A percentile compares a stretch with the other conserved stretches of the same genome.
phyloP scores from a whole-genome alignment of 306 rosid species.

The Vicia villosa region DNA sequence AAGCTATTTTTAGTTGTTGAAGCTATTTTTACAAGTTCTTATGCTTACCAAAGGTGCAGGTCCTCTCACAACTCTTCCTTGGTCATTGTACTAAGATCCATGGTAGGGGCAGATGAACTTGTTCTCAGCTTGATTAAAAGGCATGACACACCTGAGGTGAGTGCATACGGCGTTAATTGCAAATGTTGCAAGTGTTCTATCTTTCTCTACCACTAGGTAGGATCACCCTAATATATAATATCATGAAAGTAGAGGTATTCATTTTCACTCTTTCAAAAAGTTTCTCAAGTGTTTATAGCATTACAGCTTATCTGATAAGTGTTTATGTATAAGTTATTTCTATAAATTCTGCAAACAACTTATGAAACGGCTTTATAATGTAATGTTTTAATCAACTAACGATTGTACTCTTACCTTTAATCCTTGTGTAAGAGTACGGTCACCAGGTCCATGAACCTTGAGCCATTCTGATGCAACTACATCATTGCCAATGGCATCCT shows the following conservation, averaged over 20 bases:
- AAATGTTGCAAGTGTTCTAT: conserved; percentile 75
- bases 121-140: conserved; percentile 83
- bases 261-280: neutral
- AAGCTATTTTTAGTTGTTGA: too few relatives aligned
- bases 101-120: conserved; percentile 99
- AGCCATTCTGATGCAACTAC: conserved; percentile 80
- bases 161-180: conserved; percentile 98
- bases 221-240: conserved; percentile 69
- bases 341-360: neutral
- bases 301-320: too few relatives aligned
- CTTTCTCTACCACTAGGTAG: conserved; percentile 97
- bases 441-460: conserved; percentile 86
- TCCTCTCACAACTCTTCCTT: conserved; percentile 95
- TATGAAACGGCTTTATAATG: neutral
- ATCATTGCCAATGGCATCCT: conserved; percentile 93
- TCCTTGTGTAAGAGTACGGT: conserved; percentile 90
- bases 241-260: neutral
- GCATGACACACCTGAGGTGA: conserved; percentile 97
- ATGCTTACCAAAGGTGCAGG: conserved; percentile 98
- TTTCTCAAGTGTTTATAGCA: neutral
- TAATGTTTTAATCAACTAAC: neutral
- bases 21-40: too few relatives aligned
- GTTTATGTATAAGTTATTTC: too few relatives aligned
- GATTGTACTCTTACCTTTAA: conserved; percentile 55
- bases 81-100: conserved; percentile 91